Base-by-base conservation (phyloP, 2,329 filamentous ascomycete species). In the Colletotrichum ledebouriae region DNA sequence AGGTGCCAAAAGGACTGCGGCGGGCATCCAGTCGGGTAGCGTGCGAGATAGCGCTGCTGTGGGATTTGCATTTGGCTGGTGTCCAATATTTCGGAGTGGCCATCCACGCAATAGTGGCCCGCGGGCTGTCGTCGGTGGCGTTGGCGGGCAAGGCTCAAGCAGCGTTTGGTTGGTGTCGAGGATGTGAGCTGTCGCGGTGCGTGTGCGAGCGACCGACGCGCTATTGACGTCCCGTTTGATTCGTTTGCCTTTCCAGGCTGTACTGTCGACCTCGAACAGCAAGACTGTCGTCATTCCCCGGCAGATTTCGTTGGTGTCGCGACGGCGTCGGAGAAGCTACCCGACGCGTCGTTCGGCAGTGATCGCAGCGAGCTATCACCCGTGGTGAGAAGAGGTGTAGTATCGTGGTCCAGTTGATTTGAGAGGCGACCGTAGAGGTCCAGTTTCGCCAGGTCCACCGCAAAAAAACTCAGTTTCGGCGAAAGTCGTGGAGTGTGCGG, bases 21-120 rank as follows among this genome's bases (percentile, higher is more conserved):
- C 17, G 17, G 17, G 60, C 46, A 58, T 61, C 59, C 59, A 59
- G 44, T 61, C 15, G 22, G 59, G 17, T 61, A 59, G 57, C 37
- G 60, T 57, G 55, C 17, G 52, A 22, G 59, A 37, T 63, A 68
- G 65, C 55, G 61, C 61, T 56, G 64, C 55, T 29, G 41, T 44
- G 61, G 47, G 60, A 65, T 59, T 59, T 59, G 65, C 64, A 67
- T 67, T 65, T 55, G 47, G 65, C 33, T 68, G 65, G 65, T 64
- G 7, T 39, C 46, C 44, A 29, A 20, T 11, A 13, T 12, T 22
- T 29, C 29, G 17, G 10, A 9, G 22, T n/a, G 55, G 11, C 12
- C 33, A 41, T 57, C 34, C 53, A 44, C 13, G 17, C 53, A 57
- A 15, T 62, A 42, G 63, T 20, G 60, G 55, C 47, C 53, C 65